Percentiles rank a stretch among this genome's conserved stretches.
phyloP scores from a whole-genome alignment of 257 asterid species.

The Paulownia fortunei region DNA sequence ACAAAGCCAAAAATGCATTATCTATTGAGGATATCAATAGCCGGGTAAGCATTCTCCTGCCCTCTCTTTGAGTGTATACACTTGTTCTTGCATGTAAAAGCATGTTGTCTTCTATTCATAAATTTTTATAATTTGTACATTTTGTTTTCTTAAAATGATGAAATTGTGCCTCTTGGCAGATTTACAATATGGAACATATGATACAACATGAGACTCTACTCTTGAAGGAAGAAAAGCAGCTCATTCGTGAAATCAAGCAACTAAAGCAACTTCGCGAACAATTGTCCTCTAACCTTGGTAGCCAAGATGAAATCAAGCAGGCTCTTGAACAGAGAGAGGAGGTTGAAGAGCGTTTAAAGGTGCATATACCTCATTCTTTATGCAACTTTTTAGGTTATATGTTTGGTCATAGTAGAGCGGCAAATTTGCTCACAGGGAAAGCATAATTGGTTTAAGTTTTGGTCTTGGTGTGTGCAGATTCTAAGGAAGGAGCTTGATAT shows the following conservation, averaged over 20 bases:
- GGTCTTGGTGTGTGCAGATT: constrained; percentile 41
- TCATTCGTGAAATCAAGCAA: constrained; percentile 71
- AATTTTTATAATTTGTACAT: not conserved
- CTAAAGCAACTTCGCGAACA: constrained; percentile 72
- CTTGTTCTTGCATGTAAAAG: not conserved
- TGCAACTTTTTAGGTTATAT: not conserved
- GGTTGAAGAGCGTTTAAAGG: constrained; percentile 68
- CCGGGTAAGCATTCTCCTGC: constrained; percentile 46
- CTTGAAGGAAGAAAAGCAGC: constrained; percentile 64
- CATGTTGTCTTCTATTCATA: not conserved
- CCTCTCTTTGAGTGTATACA: not conserved
- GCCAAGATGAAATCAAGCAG: constrained; percentile 68
- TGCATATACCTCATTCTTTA: constrained; percentile 15
- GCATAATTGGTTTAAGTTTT: not conserved
- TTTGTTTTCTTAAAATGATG: not conserved
- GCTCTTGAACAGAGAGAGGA: constrained; percentile 64
- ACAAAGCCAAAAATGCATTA: constrained; percentile 74
- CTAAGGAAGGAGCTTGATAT: constrained; percentile 67
- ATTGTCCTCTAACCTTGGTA: constrained; percentile 63
- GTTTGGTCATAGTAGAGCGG: not conserved
- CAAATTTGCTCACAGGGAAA: not conserved
- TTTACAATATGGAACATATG: constrained; percentile 52
- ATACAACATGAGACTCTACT: constrained; percentile 75
- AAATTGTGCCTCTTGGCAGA: constrained; percentile 42
- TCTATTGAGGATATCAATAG: constrained; percentile 66